Percentiles rank a stretch among this genome's conserved stretches.
Conservation (phyloP, 2,329 filamentous ascomycete species). For the Xylaria polymorpha region DNA sequence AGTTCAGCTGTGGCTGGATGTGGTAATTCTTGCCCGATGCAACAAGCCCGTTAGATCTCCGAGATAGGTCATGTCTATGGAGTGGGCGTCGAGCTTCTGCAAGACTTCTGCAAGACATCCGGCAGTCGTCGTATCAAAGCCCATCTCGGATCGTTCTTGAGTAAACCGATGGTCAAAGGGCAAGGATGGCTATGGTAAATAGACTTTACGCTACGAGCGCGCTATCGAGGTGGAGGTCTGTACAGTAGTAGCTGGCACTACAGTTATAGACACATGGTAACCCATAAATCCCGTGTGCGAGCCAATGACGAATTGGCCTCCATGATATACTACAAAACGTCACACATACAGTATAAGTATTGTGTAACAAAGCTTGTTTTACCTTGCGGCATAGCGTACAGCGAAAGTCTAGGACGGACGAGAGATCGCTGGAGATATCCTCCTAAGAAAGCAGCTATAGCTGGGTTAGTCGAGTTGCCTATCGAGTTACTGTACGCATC, state of each 20-base stretch:
- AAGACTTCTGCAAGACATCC: slow-evolving; percentile 26
- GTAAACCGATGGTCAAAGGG: slow-evolving; percentile 12
- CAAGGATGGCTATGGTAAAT: slow-evolving; percentile 42
- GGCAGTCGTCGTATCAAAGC: slow-evolving; percentile 9
- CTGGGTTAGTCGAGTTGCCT: neutral
- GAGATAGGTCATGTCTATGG: slow-evolving; percentile 2
- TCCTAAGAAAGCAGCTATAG: slow-evolving; percentile 9
- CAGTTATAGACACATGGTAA: slow-evolving; percentile 19
- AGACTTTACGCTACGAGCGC: slow-evolving; percentile 43
- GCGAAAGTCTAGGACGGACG: neutral
- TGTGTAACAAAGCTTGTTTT: slow-evolving; percentile 24
- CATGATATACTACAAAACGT: slow-evolving; percentile 12
- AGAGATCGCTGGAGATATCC: slow-evolving; percentile 4
- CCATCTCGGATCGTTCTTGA: slow-evolving; percentile 14
- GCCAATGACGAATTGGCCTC: slow-evolving; percentile 8
- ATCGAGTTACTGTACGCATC: slow-evolving; percentile 20
- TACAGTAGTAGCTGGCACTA: slow-evolving; percentile 21
- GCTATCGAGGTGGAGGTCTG: slow-evolving; percentile 32
- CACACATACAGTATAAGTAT: slow-evolving; percentile 26
- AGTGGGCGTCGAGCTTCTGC: neutral
- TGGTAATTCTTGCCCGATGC: slow-evolving; percentile 6
- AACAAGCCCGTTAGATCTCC: slow-evolving; percentile 14
- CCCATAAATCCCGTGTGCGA: slow-evolving; percentile 15
- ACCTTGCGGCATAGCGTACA: neutral
- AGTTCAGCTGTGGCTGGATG: slow-evolving; percentile 25